Evolutionary conservation across 73 alveolate genomes (phyloP).

Genomic region (Halteria grandinella): DNA sequence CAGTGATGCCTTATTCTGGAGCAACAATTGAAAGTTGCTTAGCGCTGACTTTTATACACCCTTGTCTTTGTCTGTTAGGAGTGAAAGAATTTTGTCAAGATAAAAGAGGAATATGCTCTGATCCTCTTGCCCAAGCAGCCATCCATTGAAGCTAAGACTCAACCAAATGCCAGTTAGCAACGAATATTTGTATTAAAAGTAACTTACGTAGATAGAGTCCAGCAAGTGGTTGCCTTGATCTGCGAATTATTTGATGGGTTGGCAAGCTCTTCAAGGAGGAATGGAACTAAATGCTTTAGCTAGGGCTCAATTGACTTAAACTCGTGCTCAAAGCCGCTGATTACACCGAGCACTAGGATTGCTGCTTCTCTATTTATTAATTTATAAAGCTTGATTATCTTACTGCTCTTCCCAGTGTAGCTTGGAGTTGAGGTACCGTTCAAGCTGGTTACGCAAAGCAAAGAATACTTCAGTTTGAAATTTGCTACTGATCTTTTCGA

Average conservation of each 20-base stretch:
- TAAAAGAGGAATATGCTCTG: neutral
- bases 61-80: conserved; percentile 13
- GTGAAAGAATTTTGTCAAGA: neutral
- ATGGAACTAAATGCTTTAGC: conserved; percentile 26
- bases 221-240: conserved; percentile 57
- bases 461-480: conserved; percentile 5
- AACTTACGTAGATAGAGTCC: conserved; percentile 65
- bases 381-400: neutral
- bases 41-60: conserved; percentile 59
- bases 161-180: conserved; percentile 10
- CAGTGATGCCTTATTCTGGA: too few species aligned
- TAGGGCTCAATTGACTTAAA: conserved; percentile 2
- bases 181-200: too few species aligned
- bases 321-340: conserved; percentile 49
- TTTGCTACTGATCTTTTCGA: conserved; percentile 19
- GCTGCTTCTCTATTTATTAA: conserved; percentile 55
- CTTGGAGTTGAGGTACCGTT: neutral
- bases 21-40: conserved; percentile 1
- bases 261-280: conserved; percentile 17
- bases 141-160: conserved; percentile 48
- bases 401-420: conserved; percentile 16
- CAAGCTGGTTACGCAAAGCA: neutral
- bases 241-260: neutral
- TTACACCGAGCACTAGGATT: conserved; percentile 55
- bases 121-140: conserved; percentile 27